These are phyloP conservation scores for Codiaeum variegatum DNA, from an alignment of 441 rosid species.

Conservation along the genomic window DNA sequence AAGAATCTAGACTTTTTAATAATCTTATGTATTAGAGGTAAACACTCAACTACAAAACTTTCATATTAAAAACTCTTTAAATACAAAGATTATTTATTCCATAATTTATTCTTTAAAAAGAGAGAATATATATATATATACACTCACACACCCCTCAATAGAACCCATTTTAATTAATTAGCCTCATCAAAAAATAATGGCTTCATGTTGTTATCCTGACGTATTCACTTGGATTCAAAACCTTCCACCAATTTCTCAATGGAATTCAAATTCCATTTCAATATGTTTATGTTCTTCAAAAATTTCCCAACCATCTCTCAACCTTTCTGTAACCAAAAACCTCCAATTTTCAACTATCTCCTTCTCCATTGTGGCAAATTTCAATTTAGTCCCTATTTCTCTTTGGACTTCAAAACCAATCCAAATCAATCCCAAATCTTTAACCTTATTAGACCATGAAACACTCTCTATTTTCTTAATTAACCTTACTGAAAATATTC, in stretches of 20 bases:
- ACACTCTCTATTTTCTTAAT: slow-evolving; percentile 37
- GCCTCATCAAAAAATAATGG: slow-evolving; percentile 35
- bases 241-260: slow-evolving; percentile 59
- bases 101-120: too few species aligned
- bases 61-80: too few species aligned
- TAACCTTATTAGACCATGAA: slow-evolving; percentile 34
- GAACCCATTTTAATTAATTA: slow-evolving; percentile 1
- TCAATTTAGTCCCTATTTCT: slow-evolving; percentile 37
- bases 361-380: slow-evolving; percentile 52
- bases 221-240: slow-evolving; percentile 58
- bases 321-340: slow-evolving; percentile 40
- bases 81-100: too few species aligned
- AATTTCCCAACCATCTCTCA: slow-evolving; percentile 50
- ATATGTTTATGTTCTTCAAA: slow-evolving; percentile 57
- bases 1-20: too few species aligned
- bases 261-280: slow-evolving; percentile 51
- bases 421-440: slow-evolving; percentile 35
- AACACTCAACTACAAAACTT: too few species aligned
- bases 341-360: slow-evolving; percentile 33
- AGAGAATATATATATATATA: too few species aligned
- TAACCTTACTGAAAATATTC: slow-evolving; percentile 54
- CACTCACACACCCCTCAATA: not conserved
- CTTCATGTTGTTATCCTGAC: slow-evolving; percentile 51
- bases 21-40: too few species aligned
- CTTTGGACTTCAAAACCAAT: slow-evolving; percentile 69